Conservation (phyloP, 495 filamentous ascomycete genomes). For the Aspergillus conjunctus region DNA sequence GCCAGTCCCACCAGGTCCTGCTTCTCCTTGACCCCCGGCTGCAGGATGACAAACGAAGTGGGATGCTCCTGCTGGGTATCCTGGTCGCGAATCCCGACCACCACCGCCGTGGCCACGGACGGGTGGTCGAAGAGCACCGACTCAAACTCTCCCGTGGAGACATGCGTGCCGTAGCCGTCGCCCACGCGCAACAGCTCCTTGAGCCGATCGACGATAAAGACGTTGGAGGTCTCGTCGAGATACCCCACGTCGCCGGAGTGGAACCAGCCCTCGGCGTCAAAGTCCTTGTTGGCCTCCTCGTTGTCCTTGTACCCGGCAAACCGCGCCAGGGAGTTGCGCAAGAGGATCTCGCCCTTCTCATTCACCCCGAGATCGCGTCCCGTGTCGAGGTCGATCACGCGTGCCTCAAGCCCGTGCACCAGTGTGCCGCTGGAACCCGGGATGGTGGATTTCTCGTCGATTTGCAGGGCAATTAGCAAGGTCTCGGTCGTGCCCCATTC, state of each 20-base stretch:
- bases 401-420: constrained; percentile 28
- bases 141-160: constrained; percentile 78
- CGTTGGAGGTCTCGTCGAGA: constrained; percentile 49
- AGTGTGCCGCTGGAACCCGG: constrained; percentile 27
- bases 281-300: constrained; percentile 25
- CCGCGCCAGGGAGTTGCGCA: constrained; percentile 22
- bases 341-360: constrained; percentile 27
- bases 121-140: constrained; percentile 64
- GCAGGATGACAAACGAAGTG: constrained; percentile 65
- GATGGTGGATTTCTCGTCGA: constrained; percentile 19
- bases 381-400: constrained; percentile 24
- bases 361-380: constrained; percentile 20
- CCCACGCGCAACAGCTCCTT: constrained; percentile 51
- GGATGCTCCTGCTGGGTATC: constrained; percentile 69
- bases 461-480: constrained; percentile 29
- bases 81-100: constrained; percentile 66
- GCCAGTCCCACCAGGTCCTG: not conserved
- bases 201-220: constrained; percentile 58
- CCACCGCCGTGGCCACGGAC: constrained; percentile 67
- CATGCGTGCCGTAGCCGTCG: constrained; percentile 51
- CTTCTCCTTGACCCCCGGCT: constrained; percentile 3
- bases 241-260: constrained; percentile 61
- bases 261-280: constrained; percentile 50
- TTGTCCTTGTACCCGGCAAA: constrained; percentile 29
- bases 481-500: constrained; percentile 32